These are phyloP conservation scores for Jacaranda mimosifolia DNA, from an alignment of 257 asterid species.

Conservation along the genomic window DNA sequence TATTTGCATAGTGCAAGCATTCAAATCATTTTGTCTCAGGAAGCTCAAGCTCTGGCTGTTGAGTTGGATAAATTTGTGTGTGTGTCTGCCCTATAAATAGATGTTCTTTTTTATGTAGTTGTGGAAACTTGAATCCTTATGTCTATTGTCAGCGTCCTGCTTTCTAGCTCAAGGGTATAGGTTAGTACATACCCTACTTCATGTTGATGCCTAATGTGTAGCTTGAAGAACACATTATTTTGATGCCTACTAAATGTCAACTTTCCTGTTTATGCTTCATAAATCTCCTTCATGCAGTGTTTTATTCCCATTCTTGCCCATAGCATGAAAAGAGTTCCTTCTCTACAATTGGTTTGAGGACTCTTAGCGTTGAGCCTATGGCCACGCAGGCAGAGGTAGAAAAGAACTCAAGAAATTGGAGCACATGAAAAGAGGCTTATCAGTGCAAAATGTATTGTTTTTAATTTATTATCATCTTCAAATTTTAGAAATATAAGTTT, in stretches of 20 bases:
- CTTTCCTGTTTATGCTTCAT: background rate
- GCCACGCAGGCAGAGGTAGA: too few relatives aligned
- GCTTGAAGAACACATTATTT: slow-evolving; percentile 3
- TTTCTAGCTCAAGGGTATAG: slow-evolving; percentile 6
- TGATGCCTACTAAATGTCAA: slow-evolving; percentile 8
- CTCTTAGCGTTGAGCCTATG: too few relatives aligned
- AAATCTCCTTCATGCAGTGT: too few relatives aligned
- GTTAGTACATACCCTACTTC: slow-evolving; percentile 27
- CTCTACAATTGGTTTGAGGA: too few relatives aligned
- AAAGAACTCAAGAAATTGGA: too few relatives aligned
- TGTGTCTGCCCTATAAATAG: background rate
- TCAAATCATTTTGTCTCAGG: background rate
- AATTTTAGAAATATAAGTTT: too few relatives aligned
- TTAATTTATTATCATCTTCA: too few relatives aligned
- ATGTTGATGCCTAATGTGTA: slow-evolving; percentile 33
- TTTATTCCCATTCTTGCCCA: background rate
- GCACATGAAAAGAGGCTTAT: too few relatives aligned
- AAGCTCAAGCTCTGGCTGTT: background rate
- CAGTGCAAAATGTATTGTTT: too few relatives aligned
- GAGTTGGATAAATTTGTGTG: slow-evolving; percentile 11
- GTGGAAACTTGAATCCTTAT: slow-evolving; percentile 12
- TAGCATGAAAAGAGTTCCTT: background rate
- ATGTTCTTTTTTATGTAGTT: slow-evolving; percentile 31
- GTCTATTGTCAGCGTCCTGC: background rate
- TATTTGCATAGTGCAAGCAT: slow-evolving; percentile 58